Base-by-base conservation (phyloP, 768 basidiomycete genomes). In the Trametes maxima region DNA sequence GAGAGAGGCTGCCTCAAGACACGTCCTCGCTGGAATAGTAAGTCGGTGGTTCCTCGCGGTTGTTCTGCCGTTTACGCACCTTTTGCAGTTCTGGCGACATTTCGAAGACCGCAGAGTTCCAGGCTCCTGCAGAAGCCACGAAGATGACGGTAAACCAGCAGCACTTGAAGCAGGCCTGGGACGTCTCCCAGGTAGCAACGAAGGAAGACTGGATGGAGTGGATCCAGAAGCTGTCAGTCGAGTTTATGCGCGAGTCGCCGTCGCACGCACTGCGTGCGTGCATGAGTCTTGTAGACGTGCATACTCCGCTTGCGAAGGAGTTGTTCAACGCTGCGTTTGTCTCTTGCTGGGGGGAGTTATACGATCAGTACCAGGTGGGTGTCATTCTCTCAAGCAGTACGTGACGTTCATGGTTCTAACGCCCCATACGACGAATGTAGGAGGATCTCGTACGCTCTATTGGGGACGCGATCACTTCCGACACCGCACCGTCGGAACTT, bases 271-370 rank as follows among this genome's bases (percentile, higher is more conserved):
- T 99, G 40, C 86, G 97, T 45, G 95, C 97, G 0, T 98, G 96
- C 69, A 94, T 94, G 85, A 92, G 86, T 67, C 77, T 98, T 46
- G 94, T 98, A 2, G 93, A 97, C 70, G 86, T 90, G 8, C 92
- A 98, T 73, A 84, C 88, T 21, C 94, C 95, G 1, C 81, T 98
- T 51, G 95, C 94, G 0, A 89, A 90, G 68, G 96, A 98, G 69
- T 77, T 99, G 12, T 98, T 98, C 81, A 98, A 98, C 72, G 94
- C 95, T 4, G 97, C 97, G 0, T 99, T 99, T 75, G 83, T 98
- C 17, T 98, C 95, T 5, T 99, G 97, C 65, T 99, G 97, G 96
- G 84, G 86, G 0, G 94, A 97, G 67, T 77, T 99, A 7, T 98
- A 95, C 68, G 95, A 98, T 54, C 89, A 93, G 70, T 98, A 98